phyloP scores from a whole-genome alignment of 2,329 filamentous ascomycete species.

The Dothideomycetidae sp. region DNA sequence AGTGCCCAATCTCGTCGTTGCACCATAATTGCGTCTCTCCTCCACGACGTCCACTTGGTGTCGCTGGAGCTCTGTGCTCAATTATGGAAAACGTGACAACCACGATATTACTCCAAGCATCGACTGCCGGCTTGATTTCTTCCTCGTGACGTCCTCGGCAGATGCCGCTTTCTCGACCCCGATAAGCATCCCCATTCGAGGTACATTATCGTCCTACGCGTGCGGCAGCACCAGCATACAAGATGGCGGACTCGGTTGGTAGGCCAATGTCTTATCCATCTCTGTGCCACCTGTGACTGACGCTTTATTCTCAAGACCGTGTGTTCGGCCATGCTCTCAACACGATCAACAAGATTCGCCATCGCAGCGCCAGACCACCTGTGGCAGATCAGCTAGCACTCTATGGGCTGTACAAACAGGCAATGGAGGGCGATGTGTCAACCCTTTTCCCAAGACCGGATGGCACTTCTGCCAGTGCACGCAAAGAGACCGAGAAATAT shows the following conservation, averaged over 20 bases:
- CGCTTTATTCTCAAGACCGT: slow-evolving; percentile 51
- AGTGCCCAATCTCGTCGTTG: too few species aligned
- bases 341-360: slow-evolving; percentile 96
- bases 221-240: too few species aligned
- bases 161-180: too few species aligned
- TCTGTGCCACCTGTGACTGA: neutral
- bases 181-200: too few species aligned
- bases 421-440: slow-evolving; percentile 95
- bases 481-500: slow-evolving; percentile 35
- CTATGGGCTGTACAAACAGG: slow-evolving; percentile 97
- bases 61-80: too few species aligned
- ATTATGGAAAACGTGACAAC: too few species aligned
- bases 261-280: slow-evolving; percentile 2
- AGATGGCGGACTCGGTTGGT: slow-evolving; percentile 21
- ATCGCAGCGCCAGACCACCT: slow-evolving; percentile 77
- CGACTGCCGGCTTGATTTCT: too few species aligned
- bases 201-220: too few species aligned
- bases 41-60: too few species aligned
- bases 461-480: slow-evolving; percentile 7
- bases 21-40: too few species aligned
- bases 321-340: slow-evolving; percentile 98
- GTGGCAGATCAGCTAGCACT: slow-evolving; percentile 72
- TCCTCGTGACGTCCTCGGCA: too few species aligned
- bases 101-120: too few species aligned
- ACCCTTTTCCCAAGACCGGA: slow-evolving; percentile 77